Base-by-base conservation (phyloP, 306 rosid genomes). In the Trifolium fragiferum region DNA sequence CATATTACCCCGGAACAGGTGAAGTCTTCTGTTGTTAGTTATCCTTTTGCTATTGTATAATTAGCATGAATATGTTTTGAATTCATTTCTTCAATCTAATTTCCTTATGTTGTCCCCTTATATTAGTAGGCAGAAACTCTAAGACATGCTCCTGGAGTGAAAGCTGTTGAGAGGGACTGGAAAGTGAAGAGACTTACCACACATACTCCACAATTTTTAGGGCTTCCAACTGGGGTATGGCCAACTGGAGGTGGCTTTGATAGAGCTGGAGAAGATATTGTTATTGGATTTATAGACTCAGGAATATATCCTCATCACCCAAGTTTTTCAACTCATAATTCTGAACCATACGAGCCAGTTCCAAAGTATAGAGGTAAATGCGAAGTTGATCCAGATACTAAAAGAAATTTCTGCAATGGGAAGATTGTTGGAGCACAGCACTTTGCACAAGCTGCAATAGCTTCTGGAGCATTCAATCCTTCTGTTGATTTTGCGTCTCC, bases 151-250 rank as follows among this genome's bases (percentile, higher is more conserved):
- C 92, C 98, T 30, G 92, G 89, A 78, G 99, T 95, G 78, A 95
- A 89, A 84, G 89, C 96, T 33, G 90, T 95, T 74, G 92, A 74
- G 84, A 89, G 91, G 84, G 99, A 95, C 78, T 95, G 98, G 98
- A 95, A 95, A 87, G 99, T 95, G 58, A 82, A 76, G 79, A 90
- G 78, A 84, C 96, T 90, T 61, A 95, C 99, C 68, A 95, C 96
- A 23, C 99, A 95, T 80, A 95, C 99, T 32, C 99, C 99, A 7
- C 90, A 95, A 75, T 95, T 95, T 86, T 87, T 95, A 87, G 99
- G 99, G 74, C 99, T 95, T 83, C 99, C 99, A 60, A 95, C 99
- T 1, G 99, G 96, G 72, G 99, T 95, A 61, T 95, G 99, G 99
- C 99, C 99, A 2, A 92, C 99, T 23, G 98, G 97, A 72, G 99